A percentile compares a stretch with the other conserved stretches of the same genome.
Evolutionary conservation across 768 basidiomycete genomes (phyloP).

Genomic region (Lactifluus rugatus): DNA sequence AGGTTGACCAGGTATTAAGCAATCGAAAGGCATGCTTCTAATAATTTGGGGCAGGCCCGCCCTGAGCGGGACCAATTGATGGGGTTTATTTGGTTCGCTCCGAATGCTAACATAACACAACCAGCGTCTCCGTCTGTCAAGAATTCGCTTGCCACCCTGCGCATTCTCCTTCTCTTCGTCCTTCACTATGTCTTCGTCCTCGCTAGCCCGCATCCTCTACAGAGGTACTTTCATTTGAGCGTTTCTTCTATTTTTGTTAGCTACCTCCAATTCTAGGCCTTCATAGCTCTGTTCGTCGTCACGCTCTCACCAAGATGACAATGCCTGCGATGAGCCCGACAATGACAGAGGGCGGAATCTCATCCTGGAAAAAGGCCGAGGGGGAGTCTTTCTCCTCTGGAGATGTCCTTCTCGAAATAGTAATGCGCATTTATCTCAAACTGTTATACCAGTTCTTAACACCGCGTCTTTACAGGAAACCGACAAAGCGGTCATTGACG

Average conservation of each 20-base stretch:
- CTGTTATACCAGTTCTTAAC: constrained; percentile 14
- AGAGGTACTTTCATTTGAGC: constrained; percentile 69
- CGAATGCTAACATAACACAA: constrained; percentile 23
- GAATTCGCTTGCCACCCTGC: constrained; percentile 20
- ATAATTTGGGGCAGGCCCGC: neutral
- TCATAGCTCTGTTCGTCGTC: constrained; percentile 68
- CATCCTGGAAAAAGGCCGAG: constrained; percentile 94
- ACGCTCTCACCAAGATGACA: constrained; percentile 77
- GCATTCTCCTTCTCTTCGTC: constrained; percentile 19
- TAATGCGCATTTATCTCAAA: constrained; percentile 31
- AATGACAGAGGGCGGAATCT: constrained; percentile 99
- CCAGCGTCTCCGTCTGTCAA: neutral
- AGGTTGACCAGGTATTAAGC: constrained; percentile 72
- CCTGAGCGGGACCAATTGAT: no score
- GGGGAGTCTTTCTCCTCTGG: constrained; percentile 84
- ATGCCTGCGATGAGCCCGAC: constrained; percentile 99
- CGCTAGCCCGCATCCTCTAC: constrained; percentile 52
- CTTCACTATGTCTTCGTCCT: constrained; percentile 43
- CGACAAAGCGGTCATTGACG: constrained; percentile 99
- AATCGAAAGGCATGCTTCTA: constrained; percentile 25
- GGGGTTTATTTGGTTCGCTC: constrained; percentile 18
- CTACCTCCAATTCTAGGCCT: constrained; percentile 46
- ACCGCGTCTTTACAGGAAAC: constrained; percentile 61
- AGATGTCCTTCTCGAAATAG: constrained; percentile 94
- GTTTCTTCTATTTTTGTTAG: constrained; percentile 50